Evolutionary conservation across 192 early-diverging fungal genomes (phyloP).

Genomic region (Linnemannia hyalina): DNA sequence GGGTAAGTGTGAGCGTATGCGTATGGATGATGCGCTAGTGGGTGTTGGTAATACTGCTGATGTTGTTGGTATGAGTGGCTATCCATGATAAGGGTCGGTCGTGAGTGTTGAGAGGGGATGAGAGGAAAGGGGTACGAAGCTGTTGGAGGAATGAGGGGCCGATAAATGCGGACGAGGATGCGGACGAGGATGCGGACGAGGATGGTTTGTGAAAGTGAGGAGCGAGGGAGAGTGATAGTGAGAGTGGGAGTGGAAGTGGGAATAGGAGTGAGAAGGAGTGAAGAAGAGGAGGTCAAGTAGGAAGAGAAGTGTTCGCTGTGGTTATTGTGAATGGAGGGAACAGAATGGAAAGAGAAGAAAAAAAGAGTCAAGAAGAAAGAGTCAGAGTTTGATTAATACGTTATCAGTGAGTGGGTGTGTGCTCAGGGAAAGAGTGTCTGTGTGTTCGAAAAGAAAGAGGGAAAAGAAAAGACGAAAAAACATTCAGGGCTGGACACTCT

Average conservation of each 20-base stretch:
- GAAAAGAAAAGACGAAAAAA: neutral
- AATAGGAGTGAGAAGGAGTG: neutral
- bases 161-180: neutral
- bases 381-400: neutral
- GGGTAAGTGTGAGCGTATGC: slow-evolving; percentile 5
- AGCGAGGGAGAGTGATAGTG: neutral
- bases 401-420: neutral
- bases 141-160: neutral
- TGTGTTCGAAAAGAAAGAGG: neutral
- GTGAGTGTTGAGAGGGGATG: neutral
- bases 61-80: slow-evolving; percentile 8
- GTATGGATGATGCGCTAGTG: slow-evolving; percentile 21
- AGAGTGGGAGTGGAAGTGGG: neutral
- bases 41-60: slow-evolving; percentile 2
- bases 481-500: neutral
- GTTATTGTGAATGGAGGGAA: neutral
- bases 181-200: neutral
- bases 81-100: neutral
- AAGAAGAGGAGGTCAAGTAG: neutral
- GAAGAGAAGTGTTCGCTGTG: neutral
- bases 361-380: neutral
- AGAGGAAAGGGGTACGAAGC: neutral
- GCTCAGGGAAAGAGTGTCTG: neutral
- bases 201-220: neutral
- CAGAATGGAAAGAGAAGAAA: neutral